Evolutionary conservation across 2,329 filamentous ascomycete genomes (phyloP).

Genomic region (Cordyceps javanica): DNA sequence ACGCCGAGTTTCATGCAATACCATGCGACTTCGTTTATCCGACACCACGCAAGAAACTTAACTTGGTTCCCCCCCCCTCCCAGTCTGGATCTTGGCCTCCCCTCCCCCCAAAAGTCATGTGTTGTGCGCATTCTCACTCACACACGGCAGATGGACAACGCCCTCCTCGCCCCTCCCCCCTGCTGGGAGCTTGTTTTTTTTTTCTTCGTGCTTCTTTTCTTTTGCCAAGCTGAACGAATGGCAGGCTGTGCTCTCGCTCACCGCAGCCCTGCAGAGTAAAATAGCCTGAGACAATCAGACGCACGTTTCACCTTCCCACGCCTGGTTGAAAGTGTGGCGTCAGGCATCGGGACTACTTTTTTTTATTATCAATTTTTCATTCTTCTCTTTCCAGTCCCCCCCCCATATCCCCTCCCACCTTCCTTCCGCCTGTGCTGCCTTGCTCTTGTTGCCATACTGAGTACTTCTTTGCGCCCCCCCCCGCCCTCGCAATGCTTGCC

Average conservation of each 20-base stretch:
- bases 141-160: not conserved
- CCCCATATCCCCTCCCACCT: too few relatives aligned
- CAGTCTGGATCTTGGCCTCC: not conserved
- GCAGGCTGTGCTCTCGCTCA: not conserved
- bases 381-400: too few relatives aligned
- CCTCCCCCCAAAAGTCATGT: not conserved
- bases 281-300: not conserved
- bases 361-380: too few relatives aligned
- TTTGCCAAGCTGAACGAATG: not conserved
- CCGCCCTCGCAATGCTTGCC: not conserved
- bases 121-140: not conserved
- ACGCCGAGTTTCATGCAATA: not conserved
- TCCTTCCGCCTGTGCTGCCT: not conserved
- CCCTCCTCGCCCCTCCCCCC: not conserved
- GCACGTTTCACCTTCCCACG: conserved; percentile 1
- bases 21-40: not conserved
- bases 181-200: not conserved
- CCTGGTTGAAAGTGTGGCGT: not conserved
- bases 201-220: not conserved
- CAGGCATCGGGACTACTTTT: not conserved
- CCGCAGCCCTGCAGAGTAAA: not conserved
- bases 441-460: not conserved
- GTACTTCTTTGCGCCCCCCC: too few relatives aligned
- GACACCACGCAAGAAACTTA: not conserved
- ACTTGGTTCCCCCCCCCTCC: not conserved